Evolutionary conservation across 106 monocot species (phyloP), one percentile per base, ranked within the genome.

Genomic region (Xerophyta viscosa): DNA sequence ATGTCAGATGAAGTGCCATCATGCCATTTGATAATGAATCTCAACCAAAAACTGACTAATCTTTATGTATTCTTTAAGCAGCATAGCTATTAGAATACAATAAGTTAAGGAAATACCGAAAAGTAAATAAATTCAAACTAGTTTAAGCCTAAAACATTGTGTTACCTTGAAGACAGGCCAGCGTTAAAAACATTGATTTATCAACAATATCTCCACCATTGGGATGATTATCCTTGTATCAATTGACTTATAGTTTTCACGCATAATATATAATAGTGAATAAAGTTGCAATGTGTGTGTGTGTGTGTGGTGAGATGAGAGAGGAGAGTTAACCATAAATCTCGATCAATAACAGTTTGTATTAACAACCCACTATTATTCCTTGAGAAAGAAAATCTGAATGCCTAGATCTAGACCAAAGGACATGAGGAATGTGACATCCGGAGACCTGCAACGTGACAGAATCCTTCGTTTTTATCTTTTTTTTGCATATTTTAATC

Each of bases 361-460:
- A 96, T 70, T 41, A 56, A 29, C 43, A 47, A 64, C 10, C 88
- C 55, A 18, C n/a, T n/a, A n/a, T 48, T 68, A 4, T 76, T 71
- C 24, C 56, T 78, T 8, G 66, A 96, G 29, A 63, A 85, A 14
- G 94, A 88, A 27, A 79, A 44, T 37, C 42, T 48, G 94, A 73
- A 3, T 73, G 54, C 25, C 27, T 22, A 21, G 71, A 72, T 26
- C 69, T 66, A 48, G 73, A 79, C 18, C 31, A 30, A 88, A 70
- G 1, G 81, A 88, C 29, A 96, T 42, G 56, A 96, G 83, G 27
- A 68, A 79, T 60, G 81, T 76, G 25, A 96, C 76, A 50, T 84
- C n/a, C 88, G 20, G 94, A 78, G 9, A 96, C 88, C 94, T 96
- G 54, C 14, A 37, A n/a, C n/a, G n/a, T n/a, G n/a, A n/a, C n/a